Evolutionary conservation across 139 green algal species (phyloP).

Genomic region (Picochlorum sp.): DNA sequence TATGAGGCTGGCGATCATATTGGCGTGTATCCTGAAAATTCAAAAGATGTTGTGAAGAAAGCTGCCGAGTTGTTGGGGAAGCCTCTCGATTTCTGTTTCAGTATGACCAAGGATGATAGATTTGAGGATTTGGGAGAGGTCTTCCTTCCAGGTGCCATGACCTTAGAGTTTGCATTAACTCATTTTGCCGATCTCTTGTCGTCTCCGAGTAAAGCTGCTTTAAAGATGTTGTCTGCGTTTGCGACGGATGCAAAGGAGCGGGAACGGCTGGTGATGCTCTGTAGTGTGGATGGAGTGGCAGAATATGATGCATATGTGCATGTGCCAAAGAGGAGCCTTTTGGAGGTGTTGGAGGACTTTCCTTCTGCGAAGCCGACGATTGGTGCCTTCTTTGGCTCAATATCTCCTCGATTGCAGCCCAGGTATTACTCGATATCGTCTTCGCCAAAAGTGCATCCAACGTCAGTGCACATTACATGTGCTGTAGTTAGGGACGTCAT

Average conservation of each 20-base stretch:
- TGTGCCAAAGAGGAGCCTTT: slow-evolving; percentile 35
- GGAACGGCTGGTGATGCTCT: slow-evolving; percentile 48
- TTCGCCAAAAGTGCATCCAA: slow-evolving; percentile 44
- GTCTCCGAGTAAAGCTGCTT: slow-evolving; percentile 56
- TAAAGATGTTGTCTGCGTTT: slow-evolving; percentile 64
- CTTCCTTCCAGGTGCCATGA: slow-evolving; percentile 36
- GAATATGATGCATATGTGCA: slow-evolving; percentile 56
- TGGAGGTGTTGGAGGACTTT: slow-evolving; percentile 80
- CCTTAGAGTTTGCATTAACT: slow-evolving; percentile 56
- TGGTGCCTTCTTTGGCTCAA: slow-evolving; percentile 77
- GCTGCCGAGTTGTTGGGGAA: slow-evolving; percentile 53
- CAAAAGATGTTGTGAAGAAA: slow-evolving; percentile 44
- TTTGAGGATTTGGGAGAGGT: slow-evolving; percentile 1
- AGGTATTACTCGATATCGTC: slow-evolving; percentile 88
- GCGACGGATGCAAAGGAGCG: slow-evolving; percentile 46
- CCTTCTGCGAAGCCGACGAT: slow-evolving; percentile 65
- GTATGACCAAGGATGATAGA: slow-evolving; percentile 19
- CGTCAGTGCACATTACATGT: slow-evolving; percentile 70
- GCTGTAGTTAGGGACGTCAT: slow-evolving; percentile 64
- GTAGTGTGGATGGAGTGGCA: slow-evolving; percentile 51
- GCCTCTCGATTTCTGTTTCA: slow-evolving; percentile 17
- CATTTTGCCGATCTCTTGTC: slow-evolving; percentile 73
- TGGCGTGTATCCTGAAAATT: slow-evolving; percentile 77
- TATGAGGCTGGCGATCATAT: slow-evolving; percentile 80
- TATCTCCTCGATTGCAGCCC: slow-evolving; percentile 72